Conservation (phyloP, 192 early-diverging fungal genomes). For the Chytriomyces sp. region DNA sequence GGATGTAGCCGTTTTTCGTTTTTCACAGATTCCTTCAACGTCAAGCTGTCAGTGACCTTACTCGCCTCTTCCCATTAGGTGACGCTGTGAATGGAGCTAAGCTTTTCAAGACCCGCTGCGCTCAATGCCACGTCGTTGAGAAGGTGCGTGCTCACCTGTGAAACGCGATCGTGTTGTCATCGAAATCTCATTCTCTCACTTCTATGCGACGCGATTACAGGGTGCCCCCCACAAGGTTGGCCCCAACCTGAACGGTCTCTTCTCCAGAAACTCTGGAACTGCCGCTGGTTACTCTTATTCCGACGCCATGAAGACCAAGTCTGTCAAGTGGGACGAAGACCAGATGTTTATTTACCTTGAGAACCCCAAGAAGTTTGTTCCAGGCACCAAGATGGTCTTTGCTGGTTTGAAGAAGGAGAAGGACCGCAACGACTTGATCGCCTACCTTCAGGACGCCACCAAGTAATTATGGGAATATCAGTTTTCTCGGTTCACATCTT, state of each 20-base stretch:
- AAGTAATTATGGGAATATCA: too few relatives aligned
- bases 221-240: conserved; percentile 92
- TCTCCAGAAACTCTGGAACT: conserved; percentile 86
- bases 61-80: conserved; percentile 28
- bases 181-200: neutral
- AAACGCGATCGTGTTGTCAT: neutral
- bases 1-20: neutral
- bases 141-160: conserved; percentile 10
- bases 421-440: conserved; percentile 77
- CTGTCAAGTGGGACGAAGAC: conserved; percentile 84
- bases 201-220: conserved; percentile 30
- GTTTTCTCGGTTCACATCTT: too few relatives aligned
- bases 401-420: conserved; percentile 82
- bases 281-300: conserved; percentile 91
- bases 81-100: conserved; percentile 63
- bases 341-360: conserved; percentile 93
- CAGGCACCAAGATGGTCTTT: conserved; percentile 98
- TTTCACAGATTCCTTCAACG: neutral
- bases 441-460: conserved; percentile 83
- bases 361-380: conserved; percentile 95
- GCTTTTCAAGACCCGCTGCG: conserved; percentile 98
- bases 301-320: conserved; percentile 84
- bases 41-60: neutral
- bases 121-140: conserved; percentile 97
- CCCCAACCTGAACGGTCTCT: conserved; percentile 92